A percentile compares a stretch with the other conserved stretches of the same genome.
These are phyloP conservation scores for Sclerotinia trifoliorum DNA, from an alignment of 2,329 filamentous ascomycete species.

Conservation along the genomic window DNA sequence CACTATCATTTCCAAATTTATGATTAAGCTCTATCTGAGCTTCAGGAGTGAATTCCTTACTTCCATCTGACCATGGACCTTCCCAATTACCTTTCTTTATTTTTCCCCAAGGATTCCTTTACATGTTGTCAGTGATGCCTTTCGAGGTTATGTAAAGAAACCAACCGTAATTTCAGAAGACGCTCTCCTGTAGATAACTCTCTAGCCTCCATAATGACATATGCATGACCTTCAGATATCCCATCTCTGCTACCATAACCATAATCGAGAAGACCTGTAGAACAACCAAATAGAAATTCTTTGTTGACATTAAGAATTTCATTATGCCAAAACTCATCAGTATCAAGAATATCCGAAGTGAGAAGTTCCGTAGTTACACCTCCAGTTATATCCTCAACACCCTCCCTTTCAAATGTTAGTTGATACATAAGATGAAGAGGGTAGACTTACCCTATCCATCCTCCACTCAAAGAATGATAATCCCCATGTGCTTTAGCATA, in stretches of 20 bases:
- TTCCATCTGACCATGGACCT: conserved; percentile 57
- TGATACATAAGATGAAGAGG: neutral
- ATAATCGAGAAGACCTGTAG: conserved; percentile 60
- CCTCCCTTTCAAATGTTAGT: conserved; percentile 43
- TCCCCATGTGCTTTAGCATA: conserved; percentile 85
- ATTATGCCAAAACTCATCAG: conserved; percentile 79
- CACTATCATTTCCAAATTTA: conserved; percentile 60
- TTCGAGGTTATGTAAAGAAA: conserved; percentile 2
- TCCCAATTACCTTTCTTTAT: conserved; percentile 58
- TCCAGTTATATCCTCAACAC: conserved; percentile 59
- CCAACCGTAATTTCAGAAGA: conserved; percentile 52
- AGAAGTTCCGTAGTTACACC: conserved; percentile 71
- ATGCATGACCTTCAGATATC: conserved; percentile 58
- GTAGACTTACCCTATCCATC: conserved; percentile 49
- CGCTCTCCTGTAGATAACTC: conserved; percentile 52
- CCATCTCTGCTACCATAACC: conserved; percentile 61
- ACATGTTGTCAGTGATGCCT: neutral
- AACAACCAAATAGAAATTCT: conserved; percentile 75
- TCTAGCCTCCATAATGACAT: conserved; percentile 59
- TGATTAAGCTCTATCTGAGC: conserved; percentile 57
- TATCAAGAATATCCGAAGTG: conserved; percentile 70
- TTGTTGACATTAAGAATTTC: conserved; percentile 79
- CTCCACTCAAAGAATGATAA: conserved; percentile 71
- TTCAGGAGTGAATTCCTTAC: conserved; percentile 60
- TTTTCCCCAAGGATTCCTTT: conserved; percentile 58